A percentile compares a stretch with the other conserved stretches of the same genome.
Evolutionary conservation across 1,139 yeast genomes (phyloP).

Genomic region (Candida labiduridarum): DNA sequence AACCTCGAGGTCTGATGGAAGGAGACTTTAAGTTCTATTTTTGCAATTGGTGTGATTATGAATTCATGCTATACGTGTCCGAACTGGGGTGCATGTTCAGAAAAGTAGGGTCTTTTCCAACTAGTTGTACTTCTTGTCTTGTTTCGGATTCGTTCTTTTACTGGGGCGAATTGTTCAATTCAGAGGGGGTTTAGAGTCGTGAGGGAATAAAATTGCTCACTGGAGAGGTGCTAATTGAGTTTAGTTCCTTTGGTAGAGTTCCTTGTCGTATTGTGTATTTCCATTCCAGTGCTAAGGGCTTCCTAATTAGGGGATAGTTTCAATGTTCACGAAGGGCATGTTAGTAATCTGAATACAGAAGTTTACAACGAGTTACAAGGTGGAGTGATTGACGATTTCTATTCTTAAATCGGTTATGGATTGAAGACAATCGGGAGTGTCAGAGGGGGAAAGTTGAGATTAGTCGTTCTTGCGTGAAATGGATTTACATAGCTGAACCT

Average conservation of each 20-base stretch:
- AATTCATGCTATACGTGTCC: background rate
- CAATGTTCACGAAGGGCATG: background rate
- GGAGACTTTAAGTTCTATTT: background rate
- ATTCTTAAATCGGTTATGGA: background rate
- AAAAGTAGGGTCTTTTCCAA: background rate
- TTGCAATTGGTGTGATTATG: background rate
- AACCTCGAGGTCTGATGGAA: conserved; percentile 4
- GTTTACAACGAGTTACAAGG: background rate
- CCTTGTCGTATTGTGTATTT: background rate
- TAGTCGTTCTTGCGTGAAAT: background rate
- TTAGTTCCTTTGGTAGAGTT: background rate
- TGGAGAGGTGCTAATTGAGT: background rate
- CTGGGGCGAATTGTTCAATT: background rate
- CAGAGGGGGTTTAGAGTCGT: background rate
- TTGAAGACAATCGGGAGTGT: conserved; percentile 1
- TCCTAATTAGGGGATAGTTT: background rate
- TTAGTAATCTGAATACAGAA: background rate
- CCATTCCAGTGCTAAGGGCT: background rate
- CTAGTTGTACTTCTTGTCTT: background rate
- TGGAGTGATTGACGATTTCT: background rate
- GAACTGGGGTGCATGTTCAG: background rate
- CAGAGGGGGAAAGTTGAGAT: background rate
- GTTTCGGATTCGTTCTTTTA: background rate
- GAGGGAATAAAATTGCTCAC: background rate
- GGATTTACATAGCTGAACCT: background rate